phyloP scores from a whole-genome alignment of 2,329 filamentous ascomycete species.

The Diaporthe eres region DNA sequence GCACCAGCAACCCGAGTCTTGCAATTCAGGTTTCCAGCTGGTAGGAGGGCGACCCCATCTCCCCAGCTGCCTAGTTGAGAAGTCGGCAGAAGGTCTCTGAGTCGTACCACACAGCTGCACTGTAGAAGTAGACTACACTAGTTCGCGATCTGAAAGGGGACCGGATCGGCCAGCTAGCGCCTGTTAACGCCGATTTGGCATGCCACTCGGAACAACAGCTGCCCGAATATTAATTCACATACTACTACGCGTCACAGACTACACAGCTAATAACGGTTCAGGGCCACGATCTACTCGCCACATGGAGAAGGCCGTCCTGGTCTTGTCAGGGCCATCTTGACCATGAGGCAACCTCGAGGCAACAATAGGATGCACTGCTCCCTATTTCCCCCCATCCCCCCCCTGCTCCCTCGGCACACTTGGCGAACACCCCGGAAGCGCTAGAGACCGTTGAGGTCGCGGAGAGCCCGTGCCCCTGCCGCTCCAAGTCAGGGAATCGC shows the following conservation, averaged over 20 bases:
- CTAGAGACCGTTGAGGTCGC: conserved; percentile 24
- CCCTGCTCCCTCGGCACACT: not conserved
- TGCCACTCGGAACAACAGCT: not conserved
- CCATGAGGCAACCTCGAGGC: no score
- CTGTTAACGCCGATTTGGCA: not conserved
- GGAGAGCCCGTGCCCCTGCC: conserved; percentile 4
- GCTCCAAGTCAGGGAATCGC: not conserved
- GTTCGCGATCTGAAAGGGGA: not conserved
- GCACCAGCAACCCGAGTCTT: not conserved
- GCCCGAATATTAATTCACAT: not conserved
- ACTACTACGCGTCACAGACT: not conserved
- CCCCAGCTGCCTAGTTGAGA: not conserved
- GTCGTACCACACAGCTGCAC: not conserved
- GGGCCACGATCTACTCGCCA: not conserved
- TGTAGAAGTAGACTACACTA: not conserved
- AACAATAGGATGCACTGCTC: not conserved
- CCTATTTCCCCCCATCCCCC: not conserved
- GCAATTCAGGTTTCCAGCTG: conserved; percentile 9
- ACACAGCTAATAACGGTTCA: no score
- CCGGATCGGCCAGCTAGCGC: not conserved
- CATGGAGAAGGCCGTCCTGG: not conserved
- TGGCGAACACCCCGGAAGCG: conserved; percentile 14
- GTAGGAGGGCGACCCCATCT: not conserved
- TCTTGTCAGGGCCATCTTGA: not conserved
- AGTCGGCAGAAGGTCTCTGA: not conserved